Conservation (phyloP, 148 eudicot genomes). For the Vaccinium myrtillus region DNA sequence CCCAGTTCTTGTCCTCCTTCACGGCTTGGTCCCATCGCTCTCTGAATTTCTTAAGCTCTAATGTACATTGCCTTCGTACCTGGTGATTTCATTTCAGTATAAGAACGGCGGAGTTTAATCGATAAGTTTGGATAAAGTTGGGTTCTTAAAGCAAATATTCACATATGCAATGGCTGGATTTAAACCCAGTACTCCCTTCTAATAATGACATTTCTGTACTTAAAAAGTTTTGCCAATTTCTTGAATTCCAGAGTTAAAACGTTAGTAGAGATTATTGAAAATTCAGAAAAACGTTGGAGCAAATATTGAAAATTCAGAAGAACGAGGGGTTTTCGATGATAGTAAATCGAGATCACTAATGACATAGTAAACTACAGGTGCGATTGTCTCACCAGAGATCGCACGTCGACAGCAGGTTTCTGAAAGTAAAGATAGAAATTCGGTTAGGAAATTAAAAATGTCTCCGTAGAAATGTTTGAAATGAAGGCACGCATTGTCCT, state of each 20-base stretch:
- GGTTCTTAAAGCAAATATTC: no score
- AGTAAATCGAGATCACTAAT: background rate
- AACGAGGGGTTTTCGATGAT: background rate
- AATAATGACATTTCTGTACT: background rate
- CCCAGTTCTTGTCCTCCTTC: constrained; percentile 37
- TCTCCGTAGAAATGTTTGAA: no score
- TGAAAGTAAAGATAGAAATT: constrained; percentile 15
- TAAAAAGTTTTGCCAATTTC: background rate
- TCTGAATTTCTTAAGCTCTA: constrained; percentile 36
- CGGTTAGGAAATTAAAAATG: no score
- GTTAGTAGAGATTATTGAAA: background rate
- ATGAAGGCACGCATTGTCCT: background rate
- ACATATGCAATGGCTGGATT: background rate
- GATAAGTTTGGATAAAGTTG: background rate
- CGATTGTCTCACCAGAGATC: constrained; percentile 32
- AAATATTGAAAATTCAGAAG: background rate
- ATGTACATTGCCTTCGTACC: constrained; percentile 38
- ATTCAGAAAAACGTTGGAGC: background rate
- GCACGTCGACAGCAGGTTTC: constrained; percentile 30
- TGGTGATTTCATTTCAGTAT: constrained; percentile 7
- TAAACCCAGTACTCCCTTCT: background rate
- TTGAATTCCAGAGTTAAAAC: background rate
- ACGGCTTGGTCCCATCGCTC: constrained; percentile 40
- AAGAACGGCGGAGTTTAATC: background rate
- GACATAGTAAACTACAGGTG: background rate